Conservation (phyloP, 2,329 filamentous ascomycete species). For the Cercospora brassicicola region DNA sequence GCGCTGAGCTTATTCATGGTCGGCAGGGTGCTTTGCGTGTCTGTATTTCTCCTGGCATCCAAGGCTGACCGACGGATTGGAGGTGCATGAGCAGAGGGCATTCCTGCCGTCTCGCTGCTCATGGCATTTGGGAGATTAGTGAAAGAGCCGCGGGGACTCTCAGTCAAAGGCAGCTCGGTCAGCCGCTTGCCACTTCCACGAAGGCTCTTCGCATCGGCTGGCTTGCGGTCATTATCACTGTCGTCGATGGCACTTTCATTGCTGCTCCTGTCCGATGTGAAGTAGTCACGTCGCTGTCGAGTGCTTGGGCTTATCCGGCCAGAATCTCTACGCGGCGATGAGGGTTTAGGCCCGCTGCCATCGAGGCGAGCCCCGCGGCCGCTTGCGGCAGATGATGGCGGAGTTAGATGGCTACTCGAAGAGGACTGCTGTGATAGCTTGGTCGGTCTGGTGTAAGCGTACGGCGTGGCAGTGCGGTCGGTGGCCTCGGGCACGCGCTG, state of each 20-base stretch:
- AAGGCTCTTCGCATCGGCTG: slow-evolving; percentile 1
- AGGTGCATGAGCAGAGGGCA: slow-evolving; percentile 17
- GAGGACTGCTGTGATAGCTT: slow-evolving; percentile 37
- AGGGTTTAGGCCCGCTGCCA: slow-evolving; percentile 19
- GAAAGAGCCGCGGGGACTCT: slow-evolving; percentile 6
- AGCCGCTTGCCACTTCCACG: slow-evolving; percentile 18
- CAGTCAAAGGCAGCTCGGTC: slow-evolving; percentile 15
- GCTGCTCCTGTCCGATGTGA: slow-evolving; percentile 18
- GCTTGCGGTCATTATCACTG: slow-evolving; percentile 24
- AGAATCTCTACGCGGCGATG: slow-evolving; percentile 32
- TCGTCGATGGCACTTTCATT: slow-evolving; percentile 34
- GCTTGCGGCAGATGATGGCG: slow-evolving; percentile 32
- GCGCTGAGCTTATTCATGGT: slow-evolving; percentile 25
- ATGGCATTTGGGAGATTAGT: slow-evolving; percentile 21
- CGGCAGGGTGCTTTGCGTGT: slow-evolving; percentile 30
- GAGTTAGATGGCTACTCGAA: slow-evolving; percentile 46
- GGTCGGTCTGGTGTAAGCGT: slow-evolving; percentile 45
- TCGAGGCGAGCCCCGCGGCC: slow-evolving; percentile 6
- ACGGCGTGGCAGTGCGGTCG: slow-evolving; percentile 48
- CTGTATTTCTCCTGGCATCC: slow-evolving; percentile 36
- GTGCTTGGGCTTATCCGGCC: slow-evolving; percentile 26
- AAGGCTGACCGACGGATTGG: slow-evolving; percentile 28
- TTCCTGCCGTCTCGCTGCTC: slow-evolving; percentile 30
- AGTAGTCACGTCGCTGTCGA: slow-evolving; percentile 32
- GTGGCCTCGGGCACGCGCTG: slow-evolving; percentile 43